phyloP scores from a whole-genome alignment of 345 rosid species.

The Corymbia maculata region DNA sequence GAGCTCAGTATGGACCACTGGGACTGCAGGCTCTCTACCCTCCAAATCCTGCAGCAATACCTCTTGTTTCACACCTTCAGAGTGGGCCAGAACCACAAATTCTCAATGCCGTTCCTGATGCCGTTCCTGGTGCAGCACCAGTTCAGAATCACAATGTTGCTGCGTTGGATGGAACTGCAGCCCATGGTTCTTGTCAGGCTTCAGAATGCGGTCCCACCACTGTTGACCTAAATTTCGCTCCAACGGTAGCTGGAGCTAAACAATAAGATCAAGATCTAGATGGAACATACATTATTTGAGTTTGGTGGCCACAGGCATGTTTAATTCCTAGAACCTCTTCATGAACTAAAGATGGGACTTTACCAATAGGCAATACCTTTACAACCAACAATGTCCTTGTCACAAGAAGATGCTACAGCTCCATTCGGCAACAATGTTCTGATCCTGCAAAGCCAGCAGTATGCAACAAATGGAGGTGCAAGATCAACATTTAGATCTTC shows the following conservation, averaged over 20 bases:
- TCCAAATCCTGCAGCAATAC: slow-evolving; percentile 1
- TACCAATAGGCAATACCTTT: not conserved
- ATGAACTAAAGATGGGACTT: not conserved
- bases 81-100: not conserved
- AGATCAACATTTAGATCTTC: not conserved
- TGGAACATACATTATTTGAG: not conserved
- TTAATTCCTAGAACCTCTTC: not conserved
- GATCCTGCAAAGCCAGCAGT: not conserved
- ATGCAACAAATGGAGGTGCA: not conserved
- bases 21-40: slow-evolving; percentile 29
- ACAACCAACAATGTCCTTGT: not conserved
- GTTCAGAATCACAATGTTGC: not conserved
- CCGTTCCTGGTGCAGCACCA: not conserved
- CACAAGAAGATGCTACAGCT: not conserved
- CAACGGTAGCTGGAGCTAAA: not conserved
- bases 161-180: not conserved
- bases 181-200: not conserved
- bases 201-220: not conserved
- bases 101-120: not conserved
- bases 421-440: not conserved
- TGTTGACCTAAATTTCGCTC: not conserved
- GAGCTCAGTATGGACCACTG: slow-evolving; percentile 10
- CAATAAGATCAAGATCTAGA: not conserved
- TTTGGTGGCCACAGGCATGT: not conserved
- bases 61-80: not conserved